Conservation (phyloP, 225 moss, liverwort and hornwort species). For the Rhytidiadelphus loreus region DNA sequence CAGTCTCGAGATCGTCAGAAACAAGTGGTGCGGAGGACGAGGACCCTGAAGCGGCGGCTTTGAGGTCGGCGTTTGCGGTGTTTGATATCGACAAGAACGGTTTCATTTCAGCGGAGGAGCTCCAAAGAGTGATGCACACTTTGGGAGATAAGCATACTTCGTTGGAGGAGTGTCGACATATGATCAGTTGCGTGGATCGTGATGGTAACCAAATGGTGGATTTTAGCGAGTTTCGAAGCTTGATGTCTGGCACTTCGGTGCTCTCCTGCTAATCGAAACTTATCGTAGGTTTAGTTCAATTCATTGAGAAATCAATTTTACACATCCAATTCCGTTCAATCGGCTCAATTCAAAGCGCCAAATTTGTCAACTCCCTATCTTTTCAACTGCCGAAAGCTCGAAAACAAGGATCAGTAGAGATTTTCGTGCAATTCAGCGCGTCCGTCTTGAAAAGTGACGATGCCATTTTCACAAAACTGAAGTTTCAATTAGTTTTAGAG, state of each 20-base stretch:
- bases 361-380: too few relatives aligned
- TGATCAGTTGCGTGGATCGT: slow-evolving; percentile 29
- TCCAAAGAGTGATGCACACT: slow-evolving; percentile 10
- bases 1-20: background rate
- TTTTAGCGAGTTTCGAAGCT: slow-evolving; percentile 19
- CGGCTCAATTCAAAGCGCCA: too few relatives aligned
- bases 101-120: slow-evolving; percentile 27
- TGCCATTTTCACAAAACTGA: background rate
- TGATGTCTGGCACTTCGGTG: slow-evolving; percentile 11
- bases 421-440: background rate
- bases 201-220: slow-evolving; percentile 30
- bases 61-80: slow-evolving; percentile 22
- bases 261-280: background rate
- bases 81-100: slow-evolving; percentile 24
- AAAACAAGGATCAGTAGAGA: background rate
- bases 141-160: slow-evolving; percentile 9
- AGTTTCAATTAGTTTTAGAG: background rate
- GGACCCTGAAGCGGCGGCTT: slow-evolving; percentile 2
- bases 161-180: slow-evolving; percentile 20
- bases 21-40: background rate
- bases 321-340: background rate
- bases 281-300: background rate
- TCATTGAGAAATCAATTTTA: background rate
- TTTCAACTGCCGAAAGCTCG: background rate
- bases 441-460: background rate